Base-by-base conservation (phyloP, 306 rosid species). In the Malus sieversii region DNA sequence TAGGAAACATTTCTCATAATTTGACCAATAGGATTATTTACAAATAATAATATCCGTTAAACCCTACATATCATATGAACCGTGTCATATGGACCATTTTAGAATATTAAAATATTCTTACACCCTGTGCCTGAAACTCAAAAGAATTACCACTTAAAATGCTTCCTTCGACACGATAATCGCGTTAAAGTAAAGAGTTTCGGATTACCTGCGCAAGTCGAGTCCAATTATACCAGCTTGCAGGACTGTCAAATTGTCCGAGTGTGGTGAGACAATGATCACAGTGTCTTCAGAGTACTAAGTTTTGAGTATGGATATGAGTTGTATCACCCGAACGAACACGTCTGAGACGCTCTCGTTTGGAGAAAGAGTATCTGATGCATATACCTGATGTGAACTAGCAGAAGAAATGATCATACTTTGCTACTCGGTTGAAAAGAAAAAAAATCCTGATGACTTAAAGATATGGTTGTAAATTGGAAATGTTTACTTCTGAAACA, bases 221-320 rank as follows among this genome's bases (percentile, higher is more conserved):
- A 95, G 95, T 40, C 98, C 98, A 55, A 87, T 72, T 78, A 90
- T 79, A 78, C 98, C 97, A 66, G 98, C 95, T 75, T 88, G 96
- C 32, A 95, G 96, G 82, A 92, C 52, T 53, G 96, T 82, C 82
- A 92, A 82, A 66, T 95, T 95, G 79, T 95, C 97, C 16, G 98
- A 95, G 86, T 92, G 96, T 18, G 98, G 98, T 0, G 98, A 95
- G 78, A 95, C 96, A 66, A 92, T 92, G 25, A 92, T 77, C 65
- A 95, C 89, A 0, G 97, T 95, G 74, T 92, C 96, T 12, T 83
- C 97, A 8, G 90, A 84, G 78, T 92, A 90, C 33, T 92, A 96
- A 40, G 96, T 95, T 89, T 95, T 96, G 8, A 95, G 96, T 75
- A 92, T 90, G 12, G 98, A 95, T 97, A 95, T 95, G 75, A 95